These are phyloP conservation scores for Curvularia lunata DNA, from an alignment of 2,329 filamentous ascomycete genomes.

Conservation along the genomic window DNA sequence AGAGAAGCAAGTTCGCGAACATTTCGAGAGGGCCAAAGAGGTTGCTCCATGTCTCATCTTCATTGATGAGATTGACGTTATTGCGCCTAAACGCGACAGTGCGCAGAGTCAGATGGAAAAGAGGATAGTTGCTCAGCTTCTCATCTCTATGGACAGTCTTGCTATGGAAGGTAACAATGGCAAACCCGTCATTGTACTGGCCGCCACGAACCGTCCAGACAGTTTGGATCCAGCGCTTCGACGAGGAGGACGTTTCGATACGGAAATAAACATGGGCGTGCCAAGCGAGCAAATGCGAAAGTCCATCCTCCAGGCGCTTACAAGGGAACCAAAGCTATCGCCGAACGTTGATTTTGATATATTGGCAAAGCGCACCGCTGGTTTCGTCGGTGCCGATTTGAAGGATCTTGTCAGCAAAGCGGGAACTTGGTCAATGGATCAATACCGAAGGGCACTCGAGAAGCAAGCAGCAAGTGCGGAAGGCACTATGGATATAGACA, in stretches of 20 bases:
- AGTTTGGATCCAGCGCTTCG: slow-evolving; percentile 80
- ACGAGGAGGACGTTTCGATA: slow-evolving; percentile 77
- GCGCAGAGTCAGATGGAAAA: slow-evolving; percentile 89
- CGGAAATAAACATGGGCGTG: slow-evolving; percentile 85
- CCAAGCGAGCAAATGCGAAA: slow-evolving; percentile 80
- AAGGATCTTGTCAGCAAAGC: slow-evolving; percentile 72
- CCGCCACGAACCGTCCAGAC: slow-evolving; percentile 87
- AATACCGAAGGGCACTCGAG: slow-evolving; percentile 62
- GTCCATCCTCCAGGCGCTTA: slow-evolving; percentile 77
- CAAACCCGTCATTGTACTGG: slow-evolving; percentile 85
- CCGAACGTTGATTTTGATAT: slow-evolving; percentile 74
- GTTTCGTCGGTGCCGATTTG: slow-evolving; percentile 91
- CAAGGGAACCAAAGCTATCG: slow-evolving; percentile 67
- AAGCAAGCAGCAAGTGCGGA: slow-evolving; percentile 44
- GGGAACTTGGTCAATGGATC: slow-evolving; percentile 67
- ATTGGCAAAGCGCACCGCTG: slow-evolving; percentile 84
- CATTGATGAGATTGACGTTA: slow-evolving; percentile 90
- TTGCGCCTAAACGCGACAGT: slow-evolving; percentile 83
- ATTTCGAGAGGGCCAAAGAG: slow-evolving; percentile 86
- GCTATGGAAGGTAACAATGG: slow-evolving; percentile 72
- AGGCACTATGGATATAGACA: slow-evolving; percentile 62
- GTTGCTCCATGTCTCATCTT: slow-evolving; percentile 89
- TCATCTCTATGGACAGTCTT: slow-evolving; percentile 84
- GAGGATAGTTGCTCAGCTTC: slow-evolving; percentile 80
- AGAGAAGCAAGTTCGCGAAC: slow-evolving; percentile 82